A percentile compares a stretch with the other conserved stretches of the same genome.
These are phyloP conservation scores for Didymella keratinophila DNA, from an alignment of 2,329 filamentous ascomycete species.

Conservation along the genomic window DNA sequence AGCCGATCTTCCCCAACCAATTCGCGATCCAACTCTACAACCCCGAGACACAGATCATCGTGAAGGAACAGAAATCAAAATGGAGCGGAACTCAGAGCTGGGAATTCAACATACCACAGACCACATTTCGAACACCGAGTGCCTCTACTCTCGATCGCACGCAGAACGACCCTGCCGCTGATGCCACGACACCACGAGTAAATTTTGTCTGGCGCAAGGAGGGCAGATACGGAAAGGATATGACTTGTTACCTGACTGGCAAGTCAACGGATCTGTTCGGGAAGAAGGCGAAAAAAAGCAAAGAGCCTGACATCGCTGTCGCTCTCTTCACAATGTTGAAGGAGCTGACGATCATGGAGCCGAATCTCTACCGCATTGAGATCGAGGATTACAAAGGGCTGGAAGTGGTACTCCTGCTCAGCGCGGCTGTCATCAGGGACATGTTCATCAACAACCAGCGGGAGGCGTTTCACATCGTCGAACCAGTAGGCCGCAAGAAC, in stretches of 20 bases:
- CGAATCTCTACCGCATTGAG: slow-evolving; percentile 88
- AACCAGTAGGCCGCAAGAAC: slow-evolving; percentile 51
- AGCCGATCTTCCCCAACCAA: slow-evolving; percentile 76
- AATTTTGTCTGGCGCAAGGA: slow-evolving; percentile 91
- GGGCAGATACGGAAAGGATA: slow-evolving; percentile 82
- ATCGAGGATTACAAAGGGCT: slow-evolving; percentile 94
- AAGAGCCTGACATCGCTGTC: slow-evolving; percentile 95
- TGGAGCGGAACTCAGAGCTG: slow-evolving; percentile 84
- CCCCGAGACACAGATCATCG: slow-evolving; percentile 80
- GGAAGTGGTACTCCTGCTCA: slow-evolving; percentile 77
- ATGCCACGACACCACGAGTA: slow-evolving; percentile 70
- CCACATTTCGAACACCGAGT: slow-evolving; percentile 82
- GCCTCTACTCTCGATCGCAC: slow-evolving; percentile 79
- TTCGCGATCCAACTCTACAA: slow-evolving; percentile 94
- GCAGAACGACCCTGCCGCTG: slow-evolving; percentile 65
- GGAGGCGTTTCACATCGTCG: slow-evolving; percentile 80
- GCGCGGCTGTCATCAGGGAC: slow-evolving; percentile 68
- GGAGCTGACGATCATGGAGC: slow-evolving; percentile 89
- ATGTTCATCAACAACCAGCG: slow-evolving; percentile 69
- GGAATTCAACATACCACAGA: slow-evolving; percentile 92
- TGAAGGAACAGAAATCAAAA: slow-evolving; percentile 75
- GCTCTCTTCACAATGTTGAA: slow-evolving; percentile 77
- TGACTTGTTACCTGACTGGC: slow-evolving; percentile 87
- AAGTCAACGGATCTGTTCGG: slow-evolving; percentile 71
- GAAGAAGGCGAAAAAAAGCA: slow-evolving; percentile 72